These are phyloP conservation scores for Fusarium guadeloupense DNA, from an alignment of 2,329 filamentous ascomycete species.

Conservation along the genomic window DNA sequence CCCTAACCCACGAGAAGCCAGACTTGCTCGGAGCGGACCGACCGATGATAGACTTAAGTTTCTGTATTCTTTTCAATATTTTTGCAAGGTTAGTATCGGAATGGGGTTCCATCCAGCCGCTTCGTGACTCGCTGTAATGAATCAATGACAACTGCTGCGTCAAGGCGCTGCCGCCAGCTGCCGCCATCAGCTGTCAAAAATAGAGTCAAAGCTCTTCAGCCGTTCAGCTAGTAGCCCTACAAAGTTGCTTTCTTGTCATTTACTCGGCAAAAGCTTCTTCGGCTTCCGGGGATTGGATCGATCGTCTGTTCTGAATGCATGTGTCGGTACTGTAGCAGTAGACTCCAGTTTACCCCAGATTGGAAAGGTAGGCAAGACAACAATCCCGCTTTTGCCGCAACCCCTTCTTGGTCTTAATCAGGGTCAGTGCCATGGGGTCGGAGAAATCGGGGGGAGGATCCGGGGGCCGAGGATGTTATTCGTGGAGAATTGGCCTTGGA, in stretches of 20 bases:
- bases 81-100: slow-evolving; percentile 1
- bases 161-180: slow-evolving; percentile 14
- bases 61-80: not conserved
- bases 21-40: not conserved
- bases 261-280: not conserved
- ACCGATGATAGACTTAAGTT: not conserved
- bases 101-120: slow-evolving; percentile 8
- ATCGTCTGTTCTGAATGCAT: not conserved
- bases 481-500: slow-evolving; percentile 27
- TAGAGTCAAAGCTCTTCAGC: not conserved
- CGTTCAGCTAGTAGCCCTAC: slow-evolving; percentile 2
- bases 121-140: not conserved
- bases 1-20: slow-evolving; percentile 20
- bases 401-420: slow-evolving; percentile 11
- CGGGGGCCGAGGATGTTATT: slow-evolving; percentile 17
- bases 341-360: slow-evolving; percentile 18
- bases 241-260: not conserved
- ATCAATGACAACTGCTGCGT: not conserved
- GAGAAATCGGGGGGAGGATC: slow-evolving; percentile 26
- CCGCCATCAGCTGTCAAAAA: slow-evolving; percentile 1
- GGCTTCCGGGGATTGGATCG: not conserved
- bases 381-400: slow-evolving; percentile 30
- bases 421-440: slow-evolving; percentile 3
- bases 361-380: not conserved
- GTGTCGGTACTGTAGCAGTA: not conserved